phyloP scores from a whole-genome alignment of 208 protist species.

The Naegleria lovaniensis region DNA sequence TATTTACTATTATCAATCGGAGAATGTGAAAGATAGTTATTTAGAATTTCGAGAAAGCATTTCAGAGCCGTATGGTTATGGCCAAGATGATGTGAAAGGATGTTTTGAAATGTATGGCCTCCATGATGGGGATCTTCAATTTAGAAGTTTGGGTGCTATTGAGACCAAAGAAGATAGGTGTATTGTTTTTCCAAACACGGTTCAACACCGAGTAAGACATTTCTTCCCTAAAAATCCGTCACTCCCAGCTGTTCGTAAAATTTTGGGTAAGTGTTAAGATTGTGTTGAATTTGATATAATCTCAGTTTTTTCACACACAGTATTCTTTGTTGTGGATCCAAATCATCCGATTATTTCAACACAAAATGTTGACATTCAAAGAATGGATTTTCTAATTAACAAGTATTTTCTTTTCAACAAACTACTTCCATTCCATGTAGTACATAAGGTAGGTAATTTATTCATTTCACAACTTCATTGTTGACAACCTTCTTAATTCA shows the following conservation, averaged over 20 bases:
- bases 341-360: slow-evolving; percentile 31
- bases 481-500: too few relatives aligned
- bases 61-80: background rate
- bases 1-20: slow-evolving; percentile 45
- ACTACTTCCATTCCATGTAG: background rate
- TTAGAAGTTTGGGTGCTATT: slow-evolving; percentile 34
- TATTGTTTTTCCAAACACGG: slow-evolving; percentile 41
- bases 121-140: slow-evolving; percentile 33
- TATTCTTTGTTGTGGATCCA: slow-evolving; percentile 47
- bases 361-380: slow-evolving; percentile 29
- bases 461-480: too few relatives aligned
- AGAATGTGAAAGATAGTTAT: slow-evolving; percentile 34
- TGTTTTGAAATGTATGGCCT: background rate
- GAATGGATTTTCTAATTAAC: background rate
- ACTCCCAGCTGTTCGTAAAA: slow-evolving; percentile 37
- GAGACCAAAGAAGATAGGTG: slow-evolving; percentile 39
- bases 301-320: slow-evolving; percentile 2
- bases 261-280: background rate
- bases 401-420: background rate
- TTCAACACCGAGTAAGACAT: slow-evolving; percentile 38
- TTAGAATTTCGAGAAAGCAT: slow-evolving; percentile 36
- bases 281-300: too few relatives aligned
- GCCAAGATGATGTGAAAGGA: background rate
- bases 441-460: background rate
- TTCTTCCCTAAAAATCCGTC: slow-evolving; percentile 15